These are phyloP conservation scores for Cyamopsis tetragonoloba DNA, from an alignment of 306 rosid genomes.

Conservation along the genomic window DNA sequence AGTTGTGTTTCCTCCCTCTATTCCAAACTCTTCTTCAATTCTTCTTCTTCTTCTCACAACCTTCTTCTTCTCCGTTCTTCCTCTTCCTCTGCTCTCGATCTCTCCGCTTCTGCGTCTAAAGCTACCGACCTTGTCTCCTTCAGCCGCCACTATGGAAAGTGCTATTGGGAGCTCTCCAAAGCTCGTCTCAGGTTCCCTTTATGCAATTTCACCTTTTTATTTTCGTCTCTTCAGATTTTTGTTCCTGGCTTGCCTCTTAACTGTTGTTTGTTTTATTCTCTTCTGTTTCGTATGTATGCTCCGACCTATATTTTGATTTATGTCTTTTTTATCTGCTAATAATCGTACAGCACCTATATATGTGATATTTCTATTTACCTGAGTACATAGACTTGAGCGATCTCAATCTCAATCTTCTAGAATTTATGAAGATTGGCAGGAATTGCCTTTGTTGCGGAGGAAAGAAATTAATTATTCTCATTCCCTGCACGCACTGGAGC, in stretches of 20 bases:
- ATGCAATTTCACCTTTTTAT: not conserved
- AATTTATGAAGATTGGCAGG: not conserved
- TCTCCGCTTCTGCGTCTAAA: constrained; percentile 30
- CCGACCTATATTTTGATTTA: no score
- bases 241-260: no score
- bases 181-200: constrained; percentile 69
- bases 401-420: not conserved
- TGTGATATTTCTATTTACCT: no score
- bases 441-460: not conserved
- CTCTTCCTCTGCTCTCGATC: constrained; percentile 3
- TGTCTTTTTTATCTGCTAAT: no score
- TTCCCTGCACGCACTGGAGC: no score
- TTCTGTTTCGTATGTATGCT: no score
- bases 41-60: not conserved
- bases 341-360: no score
- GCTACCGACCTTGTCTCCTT: constrained; percentile 35
- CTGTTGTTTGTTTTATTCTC: not conserved
- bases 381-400: not conserved
- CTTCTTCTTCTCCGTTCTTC: not conserved
- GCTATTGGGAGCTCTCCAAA: constrained; percentile 89
- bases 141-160: constrained; percentile 61
- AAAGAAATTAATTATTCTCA: no score
- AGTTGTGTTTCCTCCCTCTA: not conserved
- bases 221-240: not conserved
- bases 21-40: constrained; percentile 22